Evolutionary conservation across 768 basidiomycete genomes (phyloP).

Genomic region (Lyophyllum decastes): DNA sequence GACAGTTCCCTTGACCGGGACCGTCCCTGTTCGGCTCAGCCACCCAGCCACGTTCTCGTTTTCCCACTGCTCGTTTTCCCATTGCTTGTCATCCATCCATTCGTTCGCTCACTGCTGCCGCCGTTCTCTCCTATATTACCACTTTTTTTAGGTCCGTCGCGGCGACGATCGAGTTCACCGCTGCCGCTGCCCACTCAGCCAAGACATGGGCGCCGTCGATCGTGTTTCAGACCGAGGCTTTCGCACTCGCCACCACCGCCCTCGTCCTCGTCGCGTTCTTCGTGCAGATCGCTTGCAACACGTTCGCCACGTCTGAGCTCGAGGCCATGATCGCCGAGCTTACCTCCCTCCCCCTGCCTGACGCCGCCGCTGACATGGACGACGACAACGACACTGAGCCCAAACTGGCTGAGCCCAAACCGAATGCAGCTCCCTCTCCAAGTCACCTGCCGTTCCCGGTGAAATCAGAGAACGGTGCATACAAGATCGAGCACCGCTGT

Average conservation of each 20-base stretch:
- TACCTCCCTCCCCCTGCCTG: not conserved
- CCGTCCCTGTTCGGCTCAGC: not conserved
- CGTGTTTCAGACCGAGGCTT: not conserved
- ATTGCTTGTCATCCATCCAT: too few species aligned
- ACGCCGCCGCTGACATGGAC: not conserved
- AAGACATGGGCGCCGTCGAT: not conserved
- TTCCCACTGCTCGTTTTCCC: too few species aligned
- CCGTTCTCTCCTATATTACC: not conserved
- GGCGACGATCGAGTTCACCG: not conserved
- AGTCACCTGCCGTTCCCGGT: conserved; percentile 1
- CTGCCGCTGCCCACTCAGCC: not conserved
- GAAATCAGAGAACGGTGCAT: not conserved
- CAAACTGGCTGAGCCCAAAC: not conserved
- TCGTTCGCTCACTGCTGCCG: too few species aligned
- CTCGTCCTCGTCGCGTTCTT: not conserved
- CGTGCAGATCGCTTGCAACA: not conserved
- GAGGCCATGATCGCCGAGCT: not conserved
- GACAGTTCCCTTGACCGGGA: not conserved
- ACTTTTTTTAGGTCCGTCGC: not conserved
- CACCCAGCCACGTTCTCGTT: not conserved
- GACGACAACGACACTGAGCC: not conserved
- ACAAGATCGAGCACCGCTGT: not conserved
- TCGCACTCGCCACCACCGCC: not conserved
- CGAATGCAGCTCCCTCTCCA: not conserved
- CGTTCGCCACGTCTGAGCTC: not conserved